A percentile compares a stretch with the other conserved stretches of the same genome.
phyloP scores from a whole-genome alignment of 148 eudicot genomes.

The Fagopyrum homotropicum region DNA sequence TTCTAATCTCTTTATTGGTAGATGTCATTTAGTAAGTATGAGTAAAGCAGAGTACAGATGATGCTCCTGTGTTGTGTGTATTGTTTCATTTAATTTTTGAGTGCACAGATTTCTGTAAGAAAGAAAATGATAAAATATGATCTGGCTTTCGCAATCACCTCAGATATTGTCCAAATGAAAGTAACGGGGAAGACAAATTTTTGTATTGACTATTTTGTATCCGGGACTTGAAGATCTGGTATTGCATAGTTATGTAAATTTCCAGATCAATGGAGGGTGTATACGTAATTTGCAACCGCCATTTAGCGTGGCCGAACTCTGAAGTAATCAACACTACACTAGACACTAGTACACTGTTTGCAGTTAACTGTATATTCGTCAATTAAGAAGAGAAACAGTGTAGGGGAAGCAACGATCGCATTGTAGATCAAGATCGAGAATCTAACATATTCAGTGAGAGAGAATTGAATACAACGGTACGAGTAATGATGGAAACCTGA shows the following conservation, averaged over 20 bases:
- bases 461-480: neutral
- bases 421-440: neutral
- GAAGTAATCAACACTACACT: neutral
- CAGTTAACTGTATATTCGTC: neutral
- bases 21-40: neutral
- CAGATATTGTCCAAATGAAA: neutral
- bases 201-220: neutral
- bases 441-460: neutral
- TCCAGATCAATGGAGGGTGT: neutral
- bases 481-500: neutral
- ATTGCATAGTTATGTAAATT: neutral
- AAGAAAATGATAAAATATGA: neutral
- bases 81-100: neutral
- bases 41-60: neutral
- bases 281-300: conserved; percentile 4
- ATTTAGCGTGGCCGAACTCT: conserved; percentile 1
- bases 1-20: neutral
- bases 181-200: neutral
- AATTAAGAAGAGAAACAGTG: neutral
- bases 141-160: neutral
- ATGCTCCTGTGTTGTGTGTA: conserved; percentile 7
- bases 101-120: conserved; percentile 9
- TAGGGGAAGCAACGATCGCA: neutral
- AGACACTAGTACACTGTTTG: neutral
- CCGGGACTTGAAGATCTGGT: neutral